Evolutionary conservation across 495 filamentous ascomycete genomes (phyloP).

Genomic region (Elasticomyces elasticus): DNA sequence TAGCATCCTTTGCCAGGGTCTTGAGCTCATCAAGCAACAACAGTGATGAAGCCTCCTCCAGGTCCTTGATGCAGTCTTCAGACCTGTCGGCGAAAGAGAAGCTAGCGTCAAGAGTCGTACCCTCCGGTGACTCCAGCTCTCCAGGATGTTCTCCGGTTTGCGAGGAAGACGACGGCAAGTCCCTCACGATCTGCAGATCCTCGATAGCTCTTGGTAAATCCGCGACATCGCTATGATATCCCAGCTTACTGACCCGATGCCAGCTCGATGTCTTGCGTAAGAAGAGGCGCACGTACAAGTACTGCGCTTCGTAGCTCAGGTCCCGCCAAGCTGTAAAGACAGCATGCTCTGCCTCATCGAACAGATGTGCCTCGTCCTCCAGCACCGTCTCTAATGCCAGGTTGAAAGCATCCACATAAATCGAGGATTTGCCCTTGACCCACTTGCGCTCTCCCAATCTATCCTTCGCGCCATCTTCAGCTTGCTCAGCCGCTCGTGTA

Average conservation of each 20-base stretch:
- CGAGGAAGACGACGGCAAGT: constrained; percentile 35
- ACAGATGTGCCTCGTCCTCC: constrained; percentile 79
- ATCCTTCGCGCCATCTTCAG: constrained; percentile 34
- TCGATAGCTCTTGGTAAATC: constrained; percentile 56
- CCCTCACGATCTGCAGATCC: constrained; percentile 43
- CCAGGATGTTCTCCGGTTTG: constrained; percentile 36
- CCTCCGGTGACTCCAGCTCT: constrained; percentile 39
- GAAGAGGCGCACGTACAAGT: constrained; percentile 88
- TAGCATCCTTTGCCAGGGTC: constrained; percentile 71
- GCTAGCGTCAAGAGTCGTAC: constrained; percentile 36
- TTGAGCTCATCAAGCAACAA: constrained; percentile 82
- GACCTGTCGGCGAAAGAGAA: constrained; percentile 78
- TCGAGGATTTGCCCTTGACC: constrained; percentile 63
- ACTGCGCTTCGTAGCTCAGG: constrained; percentile 79
- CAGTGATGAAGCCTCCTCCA: constrained; percentile 79
- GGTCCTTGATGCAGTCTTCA: constrained; percentile 56
- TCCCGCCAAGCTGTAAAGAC: constrained; percentile 69
- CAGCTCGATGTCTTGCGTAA: constrained; percentile 89
- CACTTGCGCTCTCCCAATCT: constrained; percentile 48
- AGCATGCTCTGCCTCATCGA: constrained; percentile 65
- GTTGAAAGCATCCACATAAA: constrained; percentile 95
- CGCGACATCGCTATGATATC: constrained; percentile 73
- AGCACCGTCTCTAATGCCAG: constrained; percentile 83
- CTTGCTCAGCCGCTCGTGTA: constrained; percentile 38
- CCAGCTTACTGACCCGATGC: constrained; percentile 71